phyloP scores from a whole-genome alignment of 2,329 filamentous ascomycete genomes.

The Alternaria angustiovoidea region DNA sequence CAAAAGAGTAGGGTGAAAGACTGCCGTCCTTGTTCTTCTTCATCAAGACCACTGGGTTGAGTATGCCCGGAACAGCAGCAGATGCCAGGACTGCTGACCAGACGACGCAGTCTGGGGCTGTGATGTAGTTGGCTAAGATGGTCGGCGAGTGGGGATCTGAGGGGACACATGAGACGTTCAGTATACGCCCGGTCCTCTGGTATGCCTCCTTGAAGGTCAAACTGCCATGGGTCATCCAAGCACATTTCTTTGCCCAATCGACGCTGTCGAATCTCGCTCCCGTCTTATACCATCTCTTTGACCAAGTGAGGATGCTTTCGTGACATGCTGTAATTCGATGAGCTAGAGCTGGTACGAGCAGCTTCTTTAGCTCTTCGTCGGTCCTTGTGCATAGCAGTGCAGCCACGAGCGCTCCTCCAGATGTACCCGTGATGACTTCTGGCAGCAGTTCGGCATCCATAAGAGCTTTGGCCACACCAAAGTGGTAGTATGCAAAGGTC shows the following conservation, averaged over 20 bases:
- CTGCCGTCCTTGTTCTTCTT: constrained; percentile 80
- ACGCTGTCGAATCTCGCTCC: constrained; percentile 93
- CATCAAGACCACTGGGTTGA: constrained; percentile 95
- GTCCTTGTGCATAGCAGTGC: constrained; percentile 88
- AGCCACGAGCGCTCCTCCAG: constrained; percentile 89
- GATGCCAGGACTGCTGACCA: constrained; percentile 97
- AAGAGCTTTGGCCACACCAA: constrained; percentile 88
- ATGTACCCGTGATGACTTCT: constrained; percentile 95
- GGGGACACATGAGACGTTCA: constrained; percentile 95
- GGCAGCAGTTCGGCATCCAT: constrained; percentile 86
- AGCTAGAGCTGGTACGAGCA: constrained; percentile 88
- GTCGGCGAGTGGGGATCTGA: constrained; percentile 92
- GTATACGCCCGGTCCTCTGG: constrained; percentile 87
- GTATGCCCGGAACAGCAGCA: constrained; percentile 92
- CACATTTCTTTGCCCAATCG: constrained; percentile 84
- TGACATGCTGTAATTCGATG: constrained; percentile 84
- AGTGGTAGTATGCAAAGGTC: constrained; percentile 95
- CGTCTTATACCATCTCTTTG: constrained; percentile 86
- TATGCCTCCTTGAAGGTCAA: constrained; percentile 96
- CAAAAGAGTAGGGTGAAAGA: constrained; percentile 90
- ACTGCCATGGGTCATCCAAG: constrained; percentile 90
- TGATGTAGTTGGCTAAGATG: constrained; percentile 94
- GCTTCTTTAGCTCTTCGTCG: constrained; percentile 84
- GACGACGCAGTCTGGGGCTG: constrained; percentile 94
- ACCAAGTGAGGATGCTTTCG: constrained; percentile 79